phyloP scores from a whole-genome alignment of 805 yeast species.

The Trichomonascus vanleenenianus region DNA sequence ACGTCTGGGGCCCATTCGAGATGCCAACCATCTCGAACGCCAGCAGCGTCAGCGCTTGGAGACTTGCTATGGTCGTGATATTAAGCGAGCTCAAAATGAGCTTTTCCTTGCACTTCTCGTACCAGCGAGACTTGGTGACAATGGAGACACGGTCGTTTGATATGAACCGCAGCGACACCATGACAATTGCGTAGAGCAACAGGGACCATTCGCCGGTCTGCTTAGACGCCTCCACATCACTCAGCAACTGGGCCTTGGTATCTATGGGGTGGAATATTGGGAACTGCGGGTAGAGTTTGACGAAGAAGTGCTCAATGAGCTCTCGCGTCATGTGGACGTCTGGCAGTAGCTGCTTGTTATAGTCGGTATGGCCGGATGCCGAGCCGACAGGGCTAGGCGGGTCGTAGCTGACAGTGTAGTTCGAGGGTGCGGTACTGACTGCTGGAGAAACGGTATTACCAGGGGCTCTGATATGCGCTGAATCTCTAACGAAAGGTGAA shows the following conservation, averaged over 20 bases:
- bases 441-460: no score
- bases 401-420: no score
- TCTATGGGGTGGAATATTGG: conserved; percentile 54
- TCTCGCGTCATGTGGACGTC: conserved; percentile 7
- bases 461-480: no score
- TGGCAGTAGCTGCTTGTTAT: conserved; percentile 6
- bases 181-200: conserved; percentile 17
- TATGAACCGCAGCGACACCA: conserved; percentile 17
- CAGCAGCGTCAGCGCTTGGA: conserved; percentile 20
- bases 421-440: no score
- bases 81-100: conserved; percentile 17
- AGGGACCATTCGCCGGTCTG: conserved; percentile 6
- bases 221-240: neutral
- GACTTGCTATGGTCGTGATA: conserved; percentile 17
- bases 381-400: no score
- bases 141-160: conserved; percentile 9
- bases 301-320: conserved; percentile 65
- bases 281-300: conserved; percentile 72
- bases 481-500: neutral
- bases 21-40: conserved; percentile 22
- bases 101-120: conserved; percentile 17
- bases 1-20: conserved; percentile 24
- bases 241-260: conserved; percentile 6
- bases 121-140: conserved; percentile 8
- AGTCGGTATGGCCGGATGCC: neutral